Evolutionary conservation across 257 asterid genomes (phyloP).

Genomic region (Nicotiana noctiflora): DNA sequence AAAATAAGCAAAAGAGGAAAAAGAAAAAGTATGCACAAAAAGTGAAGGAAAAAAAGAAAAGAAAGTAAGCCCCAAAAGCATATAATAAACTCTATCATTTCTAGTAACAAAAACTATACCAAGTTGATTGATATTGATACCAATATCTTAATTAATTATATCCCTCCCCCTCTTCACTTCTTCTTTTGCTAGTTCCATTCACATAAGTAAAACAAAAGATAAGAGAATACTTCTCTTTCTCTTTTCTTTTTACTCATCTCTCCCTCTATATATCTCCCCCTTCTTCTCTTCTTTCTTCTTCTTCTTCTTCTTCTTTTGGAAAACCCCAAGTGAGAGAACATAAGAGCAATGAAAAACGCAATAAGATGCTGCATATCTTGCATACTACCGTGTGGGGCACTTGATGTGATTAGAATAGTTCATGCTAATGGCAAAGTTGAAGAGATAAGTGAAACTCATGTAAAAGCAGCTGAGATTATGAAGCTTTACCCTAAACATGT

Average conservation of each 20-base stretch:
- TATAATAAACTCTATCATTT: conserved; percentile 26
- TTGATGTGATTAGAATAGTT: conserved; percentile 86
- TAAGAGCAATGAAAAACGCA: conserved; percentile 48
- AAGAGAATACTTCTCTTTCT: conserved; percentile 19
- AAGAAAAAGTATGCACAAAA: background rate
- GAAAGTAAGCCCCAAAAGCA: conserved; percentile 12
- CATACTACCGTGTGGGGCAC: conserved; percentile 96
- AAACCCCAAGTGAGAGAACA: background rate
- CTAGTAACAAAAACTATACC: conserved; percentile 9
- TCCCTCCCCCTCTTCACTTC: conserved; percentile 6
- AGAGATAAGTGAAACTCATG: conserved; percentile 50
- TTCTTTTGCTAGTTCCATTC: background rate
- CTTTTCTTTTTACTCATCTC: background rate
- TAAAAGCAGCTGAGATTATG: conserved; percentile 74
- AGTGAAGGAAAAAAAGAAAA: background rate
- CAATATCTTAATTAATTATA: background rate
- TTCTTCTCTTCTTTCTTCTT: background rate
- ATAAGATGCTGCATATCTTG: conserved; percentile 97
- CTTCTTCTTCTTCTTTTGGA: conserved; percentile 13
- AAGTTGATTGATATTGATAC: conserved; percentile 11
- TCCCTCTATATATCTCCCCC: background rate
- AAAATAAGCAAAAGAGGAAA: conserved; percentile 7
- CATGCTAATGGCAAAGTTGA: conserved; percentile 82
- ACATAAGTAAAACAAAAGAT: conserved; percentile 15
- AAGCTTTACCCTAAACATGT: conserved; percentile 80